Conservation (phyloP, 257 asterid genomes). For the Schizonepeta tenuifolia region DNA sequence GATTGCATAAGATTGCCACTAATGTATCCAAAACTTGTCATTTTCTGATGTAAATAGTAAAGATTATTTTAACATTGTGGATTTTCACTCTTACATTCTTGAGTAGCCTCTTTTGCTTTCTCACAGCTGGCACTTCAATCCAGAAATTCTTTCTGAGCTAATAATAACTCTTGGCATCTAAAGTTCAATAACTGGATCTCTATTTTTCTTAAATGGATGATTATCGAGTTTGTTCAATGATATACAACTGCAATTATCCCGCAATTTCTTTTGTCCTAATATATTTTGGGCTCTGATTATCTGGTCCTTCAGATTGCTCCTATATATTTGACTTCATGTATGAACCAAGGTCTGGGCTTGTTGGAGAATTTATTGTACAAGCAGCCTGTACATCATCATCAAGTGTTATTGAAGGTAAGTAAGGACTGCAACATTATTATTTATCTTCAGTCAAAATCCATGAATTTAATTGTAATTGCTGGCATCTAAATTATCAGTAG, state of each 20-base stretch:
- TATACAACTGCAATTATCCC: neutral
- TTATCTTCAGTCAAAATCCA: conserved; percentile 12
- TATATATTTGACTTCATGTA: conserved; percentile 79
- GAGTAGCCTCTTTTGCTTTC: conserved; percentile 13
- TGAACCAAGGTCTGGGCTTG: conserved; percentile 81
- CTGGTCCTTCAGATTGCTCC: conserved; percentile 75
- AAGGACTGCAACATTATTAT: conserved; percentile 19
- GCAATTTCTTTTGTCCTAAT: conserved; percentile 8
- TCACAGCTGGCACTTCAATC: neutral
- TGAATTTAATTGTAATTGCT: conserved; percentile 21
- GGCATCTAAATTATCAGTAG: conserved; percentile 23
- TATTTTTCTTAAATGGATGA: neutral
- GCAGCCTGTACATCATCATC: conserved; percentile 83
- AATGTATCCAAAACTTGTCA: conserved; percentile 9
- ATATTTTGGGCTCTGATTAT: conserved; percentile 24
- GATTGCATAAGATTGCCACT: conserved; percentile 11
- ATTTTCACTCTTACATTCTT: neutral
- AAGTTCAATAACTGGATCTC: neutral
- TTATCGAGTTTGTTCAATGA: neutral
- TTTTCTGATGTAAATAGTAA: neutral
- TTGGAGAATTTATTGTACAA: conserved; percentile 74
- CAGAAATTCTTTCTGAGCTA: neutral
- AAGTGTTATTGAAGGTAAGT: conserved; percentile 77
- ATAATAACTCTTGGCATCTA: conserved; percentile 5
- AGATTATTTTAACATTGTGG: neutral